Evolutionary conservation across 1,284 basidiomycete genomes (phyloP).

Genomic region (Gymnopus androsaceus): DNA sequence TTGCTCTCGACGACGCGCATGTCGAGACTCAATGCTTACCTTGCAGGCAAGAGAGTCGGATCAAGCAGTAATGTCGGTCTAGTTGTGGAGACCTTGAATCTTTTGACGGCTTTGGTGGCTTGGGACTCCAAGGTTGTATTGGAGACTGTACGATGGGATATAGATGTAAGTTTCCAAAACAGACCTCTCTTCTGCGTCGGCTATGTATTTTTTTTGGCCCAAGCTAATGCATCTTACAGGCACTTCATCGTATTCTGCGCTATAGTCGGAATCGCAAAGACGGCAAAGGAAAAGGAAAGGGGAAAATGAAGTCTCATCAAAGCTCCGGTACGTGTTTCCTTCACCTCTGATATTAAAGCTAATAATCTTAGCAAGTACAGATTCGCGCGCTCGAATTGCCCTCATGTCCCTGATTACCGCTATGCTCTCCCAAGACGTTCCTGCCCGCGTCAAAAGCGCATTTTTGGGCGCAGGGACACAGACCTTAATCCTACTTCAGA

Average conservation of each 20-base stretch:
- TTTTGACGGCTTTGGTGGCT: constrained; percentile 66
- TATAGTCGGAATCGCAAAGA: constrained; percentile 65
- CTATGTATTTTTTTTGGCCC: too few relatives aligned
- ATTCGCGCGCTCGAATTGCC: constrained; percentile 64
- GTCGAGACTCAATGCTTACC: constrained; percentile 57
- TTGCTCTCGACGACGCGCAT: constrained; percentile 56
- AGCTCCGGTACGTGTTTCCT: neutral
- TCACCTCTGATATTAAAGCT: constrained; percentile 47
- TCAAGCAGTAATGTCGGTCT: constrained; percentile 58
- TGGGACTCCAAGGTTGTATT: constrained; percentile 59
- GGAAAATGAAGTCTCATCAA: constrained; percentile 49
- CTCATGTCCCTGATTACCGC: constrained; percentile 43
- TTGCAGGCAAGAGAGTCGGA: constrained; percentile 31
- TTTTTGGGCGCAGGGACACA: constrained; percentile 64
- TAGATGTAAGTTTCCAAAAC: constrained; percentile 59
- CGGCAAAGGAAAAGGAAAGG: constrained; percentile 35
- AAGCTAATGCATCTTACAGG: constrained; percentile 38
- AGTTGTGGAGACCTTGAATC: constrained; percentile 62
- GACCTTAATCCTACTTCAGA: constrained; percentile 1
- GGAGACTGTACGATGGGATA: constrained; percentile 75
- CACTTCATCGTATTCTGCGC: constrained; percentile 62
- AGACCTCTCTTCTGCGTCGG: too few relatives aligned
- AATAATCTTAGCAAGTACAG: constrained; percentile 59
- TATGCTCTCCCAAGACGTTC: constrained; percentile 29
- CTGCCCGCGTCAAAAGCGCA: constrained; percentile 53